Evolutionary conservation across 192 early-diverging fungal species (phyloP).

Genomic region (Jimgerdemannia lactiflua): DNA sequence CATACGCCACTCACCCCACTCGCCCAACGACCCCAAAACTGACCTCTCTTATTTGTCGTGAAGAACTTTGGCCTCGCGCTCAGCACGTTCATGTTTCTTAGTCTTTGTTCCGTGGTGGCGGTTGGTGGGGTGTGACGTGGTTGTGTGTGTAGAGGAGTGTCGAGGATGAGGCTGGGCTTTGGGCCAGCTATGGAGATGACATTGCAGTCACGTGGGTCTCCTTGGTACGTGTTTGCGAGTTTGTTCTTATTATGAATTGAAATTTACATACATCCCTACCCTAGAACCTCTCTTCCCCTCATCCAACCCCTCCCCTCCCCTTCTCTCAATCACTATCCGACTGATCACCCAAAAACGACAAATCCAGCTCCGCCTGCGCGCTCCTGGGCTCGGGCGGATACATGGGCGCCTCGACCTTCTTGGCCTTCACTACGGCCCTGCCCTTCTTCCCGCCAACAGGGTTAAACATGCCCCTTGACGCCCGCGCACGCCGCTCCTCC

Average conservation of each 20-base stretch:
- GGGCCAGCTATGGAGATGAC: too few relatives aligned
- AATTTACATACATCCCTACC: background rate
- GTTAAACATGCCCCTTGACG: background rate
- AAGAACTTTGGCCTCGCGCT: conserved; percentile 61
- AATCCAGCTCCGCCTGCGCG: conserved; percentile 5
- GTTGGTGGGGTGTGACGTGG: background rate
- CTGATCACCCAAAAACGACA: conserved; percentile 20
- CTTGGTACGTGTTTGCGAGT: too few relatives aligned
- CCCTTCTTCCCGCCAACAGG: background rate
- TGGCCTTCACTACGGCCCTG: background rate
- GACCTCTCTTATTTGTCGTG: conserved; percentile 74
- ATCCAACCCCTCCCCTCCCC: background rate
- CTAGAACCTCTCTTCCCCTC: background rate
- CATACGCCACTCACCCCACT: background rate
- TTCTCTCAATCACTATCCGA: conserved; percentile 6
- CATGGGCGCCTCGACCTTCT: background rate
- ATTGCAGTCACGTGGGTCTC: too few relatives aligned
- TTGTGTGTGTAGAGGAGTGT: background rate
- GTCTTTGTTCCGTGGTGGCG: background rate
- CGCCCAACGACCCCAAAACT: background rate
- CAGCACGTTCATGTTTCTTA: background rate
- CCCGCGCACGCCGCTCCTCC: background rate
- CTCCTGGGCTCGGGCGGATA: background rate
- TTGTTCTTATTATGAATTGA: too few relatives aligned
- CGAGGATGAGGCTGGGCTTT: too few relatives aligned